Percentiles rank a stretch among this genome's conserved stretches.
These are phyloP conservation scores for Camellia oleifera DNA, from an alignment of 179 eudicot species.

Conservation along the genomic window DNA sequence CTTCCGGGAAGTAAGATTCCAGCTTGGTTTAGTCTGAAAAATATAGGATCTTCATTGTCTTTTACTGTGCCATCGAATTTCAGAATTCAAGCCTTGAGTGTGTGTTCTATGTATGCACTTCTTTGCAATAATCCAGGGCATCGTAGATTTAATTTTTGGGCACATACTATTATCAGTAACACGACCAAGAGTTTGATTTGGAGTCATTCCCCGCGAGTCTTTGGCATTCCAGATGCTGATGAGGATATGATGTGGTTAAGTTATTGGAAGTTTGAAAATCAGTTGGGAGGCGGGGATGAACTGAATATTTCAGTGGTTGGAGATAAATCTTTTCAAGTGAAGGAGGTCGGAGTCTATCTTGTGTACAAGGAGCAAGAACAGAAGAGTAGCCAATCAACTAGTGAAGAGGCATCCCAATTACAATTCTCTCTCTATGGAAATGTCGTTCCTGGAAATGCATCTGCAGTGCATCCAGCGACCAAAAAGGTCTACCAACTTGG, in stretches of 20 bases:
- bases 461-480: too few species aligned
- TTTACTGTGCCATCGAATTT: background rate
- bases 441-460: too few species aligned
- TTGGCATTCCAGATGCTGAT: background rate
- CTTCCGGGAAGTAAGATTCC: background rate
- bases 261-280: background rate
- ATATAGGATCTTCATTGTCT: background rate
- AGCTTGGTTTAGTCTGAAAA: background rate
- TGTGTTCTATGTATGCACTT: background rate
- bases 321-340: background rate
- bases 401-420: background rate
- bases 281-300: background rate
- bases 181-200: background rate
- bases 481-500: too few species aligned
- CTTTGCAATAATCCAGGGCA: background rate
- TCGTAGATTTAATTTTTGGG: background rate
- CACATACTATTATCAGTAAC: background rate
- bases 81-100: background rate
- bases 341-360: background rate
- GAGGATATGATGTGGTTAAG: background rate
- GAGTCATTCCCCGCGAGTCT: background rate
- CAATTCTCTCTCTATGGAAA: too few species aligned
- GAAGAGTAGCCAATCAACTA: background rate
- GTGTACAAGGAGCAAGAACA: background rate
- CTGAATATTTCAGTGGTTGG: background rate